Conservation (phyloP, 768 basidiomycete species). For the Leccinum pellstonianum region DNA sequence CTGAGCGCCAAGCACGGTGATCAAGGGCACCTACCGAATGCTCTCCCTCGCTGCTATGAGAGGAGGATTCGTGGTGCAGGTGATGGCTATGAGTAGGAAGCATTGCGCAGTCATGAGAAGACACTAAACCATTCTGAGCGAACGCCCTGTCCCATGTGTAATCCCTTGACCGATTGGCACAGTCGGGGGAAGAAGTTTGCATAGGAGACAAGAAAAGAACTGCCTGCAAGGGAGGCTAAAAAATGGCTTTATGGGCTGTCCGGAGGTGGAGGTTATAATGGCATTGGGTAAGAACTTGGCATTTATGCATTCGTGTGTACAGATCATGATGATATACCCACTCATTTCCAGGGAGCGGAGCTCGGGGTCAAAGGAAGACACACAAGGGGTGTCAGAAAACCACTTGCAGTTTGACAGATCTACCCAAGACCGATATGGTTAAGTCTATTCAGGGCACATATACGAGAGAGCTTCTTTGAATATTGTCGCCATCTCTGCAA, state of each 20-base stretch:
- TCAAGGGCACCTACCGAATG: conserved; percentile 24
- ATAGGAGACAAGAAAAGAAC: conserved; percentile 26
- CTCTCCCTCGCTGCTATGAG: conserved; percentile 28
- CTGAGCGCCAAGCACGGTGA: conserved; percentile 5
- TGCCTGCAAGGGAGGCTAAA: conserved; percentile 24
- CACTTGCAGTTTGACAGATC: conserved; percentile 34
- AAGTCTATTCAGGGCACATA: conserved; percentile 30
- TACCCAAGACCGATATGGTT: conserved; percentile 34
- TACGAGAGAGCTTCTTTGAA: conserved; percentile 27
- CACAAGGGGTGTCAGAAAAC: conserved; percentile 36
- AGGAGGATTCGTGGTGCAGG: conserved; percentile 23
- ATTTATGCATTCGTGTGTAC: conserved; percentile 38
- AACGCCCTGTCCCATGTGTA: conserved; percentile 37
- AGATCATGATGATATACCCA: conserved; percentile 37
- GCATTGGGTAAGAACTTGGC: conserved; percentile 35
- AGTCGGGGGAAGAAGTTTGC: conserved; percentile 30
- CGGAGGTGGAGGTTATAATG: conserved; percentile 31
- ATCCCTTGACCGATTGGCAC: conserved; percentile 29
- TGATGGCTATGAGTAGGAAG: conserved; percentile 32
- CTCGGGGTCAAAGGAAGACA: conserved; percentile 41
- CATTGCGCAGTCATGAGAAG: conserved; percentile 36
- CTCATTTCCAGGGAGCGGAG: conserved; percentile 41
- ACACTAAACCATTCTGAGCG: conserved; percentile 39
- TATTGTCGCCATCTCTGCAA: conserved; percentile 19
- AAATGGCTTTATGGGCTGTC: conserved; percentile 21